Evolutionary conservation across 345 rosid species (phyloP).

Genomic region (Camelina hispida): DNA sequence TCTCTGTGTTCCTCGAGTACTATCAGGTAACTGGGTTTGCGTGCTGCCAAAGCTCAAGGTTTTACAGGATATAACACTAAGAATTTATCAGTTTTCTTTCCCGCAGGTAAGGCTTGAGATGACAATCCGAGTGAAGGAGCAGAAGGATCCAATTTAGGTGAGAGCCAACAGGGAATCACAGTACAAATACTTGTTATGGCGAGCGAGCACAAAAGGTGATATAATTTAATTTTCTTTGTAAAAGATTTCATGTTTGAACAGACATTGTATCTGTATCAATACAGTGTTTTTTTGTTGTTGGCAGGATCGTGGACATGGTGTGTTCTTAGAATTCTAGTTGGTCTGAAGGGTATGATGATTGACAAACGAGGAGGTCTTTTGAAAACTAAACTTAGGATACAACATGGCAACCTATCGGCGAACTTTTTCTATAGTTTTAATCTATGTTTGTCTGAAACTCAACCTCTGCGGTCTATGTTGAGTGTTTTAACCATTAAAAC

Average conservation of each 20-base stretch:
- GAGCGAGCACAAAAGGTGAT: constrained; percentile 42
- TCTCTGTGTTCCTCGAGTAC: constrained; percentile 32
- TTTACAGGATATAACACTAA: constrained; percentile 15
- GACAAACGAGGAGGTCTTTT: constrained; percentile 30
- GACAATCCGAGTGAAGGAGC: constrained; percentile 13
- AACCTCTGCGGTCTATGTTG: too few species aligned
- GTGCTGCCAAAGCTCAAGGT: constrained; percentile 6
- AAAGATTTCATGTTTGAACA: not conserved
- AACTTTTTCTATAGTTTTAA: not conserved
- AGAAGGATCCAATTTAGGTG: constrained; percentile 33
- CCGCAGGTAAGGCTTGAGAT: constrained; percentile 37
- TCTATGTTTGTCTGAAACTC: too few species aligned
- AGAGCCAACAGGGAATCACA: constrained; percentile 36
- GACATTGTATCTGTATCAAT: not conserved
- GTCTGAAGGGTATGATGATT: not conserved
- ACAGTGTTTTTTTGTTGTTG: constrained; percentile 17
- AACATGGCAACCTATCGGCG: constrained; percentile 7
- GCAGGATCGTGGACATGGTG: constrained; percentile 38
- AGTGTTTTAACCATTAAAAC: too few species aligned
- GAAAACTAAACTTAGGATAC: constrained; percentile 34
- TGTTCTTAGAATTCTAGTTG: constrained; percentile 18
- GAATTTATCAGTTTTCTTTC: constrained; percentile 9
- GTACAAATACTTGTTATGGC: constrained; percentile 40
- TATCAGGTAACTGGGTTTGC: constrained; percentile 22
- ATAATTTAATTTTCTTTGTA: not conserved